These are phyloP conservation scores for Penicillium sp. DNA, from an alignment of 2,329 filamentous ascomycete species.

Conservation along the genomic window DNA sequence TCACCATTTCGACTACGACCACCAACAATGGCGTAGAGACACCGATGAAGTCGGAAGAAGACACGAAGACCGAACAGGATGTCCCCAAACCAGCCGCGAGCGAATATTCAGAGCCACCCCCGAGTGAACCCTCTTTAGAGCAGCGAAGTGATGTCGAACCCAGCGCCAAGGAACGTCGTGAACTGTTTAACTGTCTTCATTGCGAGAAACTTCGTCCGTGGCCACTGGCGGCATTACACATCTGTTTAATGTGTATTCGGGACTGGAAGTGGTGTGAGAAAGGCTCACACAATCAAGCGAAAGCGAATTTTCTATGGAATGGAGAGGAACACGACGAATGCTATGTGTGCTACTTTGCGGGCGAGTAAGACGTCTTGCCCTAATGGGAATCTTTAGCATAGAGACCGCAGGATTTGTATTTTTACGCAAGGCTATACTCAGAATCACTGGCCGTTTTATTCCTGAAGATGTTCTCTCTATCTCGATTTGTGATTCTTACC, in stretches of 20 bases:
- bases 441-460: background rate
- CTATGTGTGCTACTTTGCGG: background rate
- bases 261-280: constrained; percentile 3
- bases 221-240: background rate
- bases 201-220: background rate
- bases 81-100: no score
- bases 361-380: background rate
- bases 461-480: background rate
- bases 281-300: background rate
- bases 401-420: background rate
- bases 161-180: background rate
- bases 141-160: background rate
- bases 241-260: constrained; percentile 1
- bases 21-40: background rate
- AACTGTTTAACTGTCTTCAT: background rate
- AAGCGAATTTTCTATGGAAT: background rate
- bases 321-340: background rate
- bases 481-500: no score
- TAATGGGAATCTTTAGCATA: background rate
- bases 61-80: background rate
- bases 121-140: background rate
- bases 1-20: background rate
- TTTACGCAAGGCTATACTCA: background rate
- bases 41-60: background rate
- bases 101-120: background rate